Evolutionary conservation across 352 stramenopile genomes (phyloP).

Genomic region (Pythium phragmiticola): DNA sequence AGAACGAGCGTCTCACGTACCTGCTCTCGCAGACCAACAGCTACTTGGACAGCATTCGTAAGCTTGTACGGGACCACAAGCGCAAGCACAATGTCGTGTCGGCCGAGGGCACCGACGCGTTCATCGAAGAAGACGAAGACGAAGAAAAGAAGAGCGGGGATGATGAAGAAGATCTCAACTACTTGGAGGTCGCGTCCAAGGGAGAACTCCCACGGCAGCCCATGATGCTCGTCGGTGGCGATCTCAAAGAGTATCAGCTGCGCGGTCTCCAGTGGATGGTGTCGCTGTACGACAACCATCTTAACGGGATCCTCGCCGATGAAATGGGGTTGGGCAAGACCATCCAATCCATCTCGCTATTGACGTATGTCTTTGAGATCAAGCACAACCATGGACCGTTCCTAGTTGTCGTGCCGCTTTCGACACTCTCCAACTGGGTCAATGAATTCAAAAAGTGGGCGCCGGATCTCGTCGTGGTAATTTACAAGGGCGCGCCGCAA

Average conservation of each 20-base stretch:
- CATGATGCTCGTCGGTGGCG: constrained; percentile 94
- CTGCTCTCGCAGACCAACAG: constrained; percentile 95
- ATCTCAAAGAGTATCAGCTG: constrained; percentile 98
- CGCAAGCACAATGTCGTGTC: constrained; percentile 60
- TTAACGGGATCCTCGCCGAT: constrained; percentile 98
- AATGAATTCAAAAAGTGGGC: constrained; percentile 95
- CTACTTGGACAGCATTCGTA: constrained; percentile 95
- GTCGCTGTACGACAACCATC: constrained; percentile 96
- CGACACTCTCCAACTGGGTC: constrained; percentile 93
- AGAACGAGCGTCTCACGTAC: constrained; percentile 97
- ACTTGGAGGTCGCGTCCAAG: constrained; percentile 82
- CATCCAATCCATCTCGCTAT: constrained; percentile 84
- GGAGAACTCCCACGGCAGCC: constrained; percentile 90
- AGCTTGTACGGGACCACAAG: constrained; percentile 90
- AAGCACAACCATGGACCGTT: constrained; percentile 93
- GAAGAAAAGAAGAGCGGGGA: constrained; percentile 32
- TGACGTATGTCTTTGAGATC: constrained; percentile 82
- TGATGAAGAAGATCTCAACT: constrained; percentile 79
- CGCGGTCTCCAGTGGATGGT: constrained; percentile 99
- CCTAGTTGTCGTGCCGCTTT: constrained; percentile 97
- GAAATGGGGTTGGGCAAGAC: constrained; percentile 94
- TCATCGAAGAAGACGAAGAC: constrained; percentile 21
- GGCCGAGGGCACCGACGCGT: constrained; percentile 13
- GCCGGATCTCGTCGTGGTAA: constrained; percentile 94
- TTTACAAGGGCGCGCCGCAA: constrained; percentile 92